Evolutionary conservation across 2,329 filamentous ascomycete genomes (phyloP).

Genomic region (Phoma sp.): DNA sequence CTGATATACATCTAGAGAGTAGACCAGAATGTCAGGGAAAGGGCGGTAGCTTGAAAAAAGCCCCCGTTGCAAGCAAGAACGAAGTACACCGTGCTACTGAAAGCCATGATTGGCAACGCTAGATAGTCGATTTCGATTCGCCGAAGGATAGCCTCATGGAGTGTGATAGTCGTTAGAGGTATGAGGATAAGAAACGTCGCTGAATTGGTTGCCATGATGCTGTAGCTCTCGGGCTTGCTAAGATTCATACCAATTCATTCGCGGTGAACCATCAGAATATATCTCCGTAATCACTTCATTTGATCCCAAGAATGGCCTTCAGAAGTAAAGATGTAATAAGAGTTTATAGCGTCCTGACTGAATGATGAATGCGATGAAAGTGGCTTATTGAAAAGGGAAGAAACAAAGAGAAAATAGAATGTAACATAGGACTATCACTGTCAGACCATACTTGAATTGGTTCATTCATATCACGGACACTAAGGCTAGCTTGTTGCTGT

Average conservation of each 20-base stretch:
- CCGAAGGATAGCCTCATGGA: constrained; percentile 26
- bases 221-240: neutral
- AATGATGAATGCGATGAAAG: too few species aligned
- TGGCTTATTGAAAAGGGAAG: neutral
- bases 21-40: constrained; percentile 25
- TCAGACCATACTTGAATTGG: constrained; percentile 2
- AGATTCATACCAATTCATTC: neutral
- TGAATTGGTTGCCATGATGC: neutral
- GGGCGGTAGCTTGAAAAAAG: constrained; percentile 15
- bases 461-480: neutral
- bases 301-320: neutral
- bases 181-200: constrained; percentile 7
- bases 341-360: neutral
- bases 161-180: constrained; percentile 18
- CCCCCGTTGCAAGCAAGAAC: constrained; percentile 15
- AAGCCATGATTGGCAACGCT: constrained; percentile 18
- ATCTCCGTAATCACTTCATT: neutral
- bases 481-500: neutral
- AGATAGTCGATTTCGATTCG: constrained; percentile 29
- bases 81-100: constrained; percentile 20
- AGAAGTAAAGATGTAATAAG: neutral
- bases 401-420: neutral
- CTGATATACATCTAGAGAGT: constrained; percentile 30
- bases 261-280: neutral
- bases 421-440: too few species aligned